These are phyloP conservation scores for Persicaria tinctoria DNA, from an alignment of 148 eudicot species.

Conservation along the genomic window DNA sequence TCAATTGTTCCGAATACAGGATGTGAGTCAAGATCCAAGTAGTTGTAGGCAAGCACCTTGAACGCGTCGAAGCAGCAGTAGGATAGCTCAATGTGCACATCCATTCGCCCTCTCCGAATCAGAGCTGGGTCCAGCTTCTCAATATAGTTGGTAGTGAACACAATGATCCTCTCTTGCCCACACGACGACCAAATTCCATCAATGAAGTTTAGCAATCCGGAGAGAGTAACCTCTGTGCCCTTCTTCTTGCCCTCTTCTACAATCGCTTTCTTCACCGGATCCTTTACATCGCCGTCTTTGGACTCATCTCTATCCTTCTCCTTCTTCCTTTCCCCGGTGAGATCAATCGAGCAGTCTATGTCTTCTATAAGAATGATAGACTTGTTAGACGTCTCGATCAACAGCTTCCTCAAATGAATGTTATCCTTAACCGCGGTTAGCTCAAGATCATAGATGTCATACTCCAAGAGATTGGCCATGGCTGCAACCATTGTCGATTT, in stretches of 20 bases:
- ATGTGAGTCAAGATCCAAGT: slow-evolving; percentile 34
- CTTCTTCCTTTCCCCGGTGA: slow-evolving; percentile 36
- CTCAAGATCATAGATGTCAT: slow-evolving; percentile 52
- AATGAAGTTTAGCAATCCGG: slow-evolving; percentile 52
- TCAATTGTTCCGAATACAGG: slow-evolving; percentile 18
- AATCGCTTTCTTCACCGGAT: background rate
- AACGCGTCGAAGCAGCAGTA: slow-evolving; percentile 45
- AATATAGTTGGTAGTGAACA: slow-evolving; percentile 42
- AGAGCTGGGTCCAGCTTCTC: slow-evolving; percentile 51
- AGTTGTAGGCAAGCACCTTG: slow-evolving; percentile 38
- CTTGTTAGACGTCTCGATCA: slow-evolving; percentile 36
- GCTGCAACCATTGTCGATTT: slow-evolving; percentile 62
- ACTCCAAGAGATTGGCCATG: slow-evolving; percentile 49
- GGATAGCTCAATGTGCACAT: slow-evolving; percentile 39
- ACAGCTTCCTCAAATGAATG: slow-evolving; percentile 33
- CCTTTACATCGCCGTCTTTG: slow-evolving; percentile 15
- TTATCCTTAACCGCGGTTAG: slow-evolving; percentile 44
- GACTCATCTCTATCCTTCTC: slow-evolving; percentile 11
- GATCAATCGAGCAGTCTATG: slow-evolving; percentile 49
- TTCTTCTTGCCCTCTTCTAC: slow-evolving; percentile 10
- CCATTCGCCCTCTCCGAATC: slow-evolving; percentile 47
- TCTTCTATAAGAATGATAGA: slow-evolving; percentile 57
- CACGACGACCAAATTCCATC: slow-evolving; percentile 57
- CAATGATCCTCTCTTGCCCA: slow-evolving; percentile 39
- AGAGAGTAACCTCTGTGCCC: slow-evolving; percentile 35